These are phyloP conservation scores for Pseudocercospora fuligena DNA, from an alignment of 2,329 filamentous ascomycete species.

Conservation along the genomic window DNA sequence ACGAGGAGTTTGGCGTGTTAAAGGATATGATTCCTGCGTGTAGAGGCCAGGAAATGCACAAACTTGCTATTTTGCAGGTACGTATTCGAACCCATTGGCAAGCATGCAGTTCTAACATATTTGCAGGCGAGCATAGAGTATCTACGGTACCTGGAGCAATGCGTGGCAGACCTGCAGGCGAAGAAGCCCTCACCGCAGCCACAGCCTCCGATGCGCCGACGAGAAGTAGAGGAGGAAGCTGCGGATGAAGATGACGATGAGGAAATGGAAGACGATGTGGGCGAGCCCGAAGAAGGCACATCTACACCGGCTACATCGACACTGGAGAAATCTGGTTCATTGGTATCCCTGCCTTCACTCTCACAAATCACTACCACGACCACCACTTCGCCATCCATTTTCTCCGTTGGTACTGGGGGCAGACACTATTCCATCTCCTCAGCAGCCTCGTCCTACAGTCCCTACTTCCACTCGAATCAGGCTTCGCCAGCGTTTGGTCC, in stretches of 20 bases:
- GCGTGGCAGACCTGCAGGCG: constrained; percentile 77
- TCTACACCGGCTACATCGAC: constrained; percentile 42
- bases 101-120: constrained; percentile 8
- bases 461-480: constrained; percentile 52
- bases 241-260: constrained; percentile 55
- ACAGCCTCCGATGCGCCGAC: constrained; percentile 19
- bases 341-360: constrained; percentile 46
- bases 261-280: constrained; percentile 62
- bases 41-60: constrained; percentile 94
- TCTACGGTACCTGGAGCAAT: constrained; percentile 89
- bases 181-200: constrained; percentile 42
- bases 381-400: constrained; percentile 36
- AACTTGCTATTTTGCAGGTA: constrained; percentile 92
- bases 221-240: constrained; percentile 47
- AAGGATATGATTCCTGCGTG: constrained; percentile 97
- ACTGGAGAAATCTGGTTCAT: constrained; percentile 28
- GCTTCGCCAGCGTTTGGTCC: constrained; percentile 66
- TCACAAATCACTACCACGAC: constrained; percentile 48
- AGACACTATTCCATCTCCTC: constrained; percentile 47
- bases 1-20: constrained; percentile 91
- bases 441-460: constrained; percentile 42
- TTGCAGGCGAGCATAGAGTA: constrained; percentile 91
- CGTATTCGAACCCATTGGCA: constrained; percentile 28
- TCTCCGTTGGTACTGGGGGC: constrained; percentile 31
- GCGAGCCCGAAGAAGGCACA: constrained; percentile 17